phyloP scores from a whole-genome alignment of 495 filamentous ascomycete species.

The Penicillium macrosclerotiorum region DNA sequence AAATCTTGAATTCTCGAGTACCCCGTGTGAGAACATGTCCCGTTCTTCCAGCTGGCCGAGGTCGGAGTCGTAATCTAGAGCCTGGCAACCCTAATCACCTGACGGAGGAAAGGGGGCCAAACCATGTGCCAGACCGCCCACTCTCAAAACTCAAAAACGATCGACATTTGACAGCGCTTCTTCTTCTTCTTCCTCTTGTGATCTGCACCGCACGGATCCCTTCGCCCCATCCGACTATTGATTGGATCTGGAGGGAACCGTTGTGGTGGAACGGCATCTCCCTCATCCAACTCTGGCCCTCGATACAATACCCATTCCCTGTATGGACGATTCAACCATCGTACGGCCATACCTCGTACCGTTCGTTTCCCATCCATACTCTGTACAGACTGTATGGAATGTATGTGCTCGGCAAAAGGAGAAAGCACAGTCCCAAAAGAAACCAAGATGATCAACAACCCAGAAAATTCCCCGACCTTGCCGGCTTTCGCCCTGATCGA shows the following conservation, averaged over 20 bases:
- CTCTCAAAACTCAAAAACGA: no score
- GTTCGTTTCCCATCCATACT: no score
- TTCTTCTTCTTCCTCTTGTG: slow-evolving; percentile 18
- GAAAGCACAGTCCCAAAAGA: background rate
- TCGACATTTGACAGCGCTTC: slow-evolving; percentile 18
- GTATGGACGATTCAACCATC: background rate
- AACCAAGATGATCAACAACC: background rate
- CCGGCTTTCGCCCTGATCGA: slow-evolving; percentile 1
- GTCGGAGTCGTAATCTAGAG: background rate
- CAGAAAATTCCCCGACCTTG: slow-evolving; percentile 9
- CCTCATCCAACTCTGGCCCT: background rate
- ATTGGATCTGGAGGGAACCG: slow-evolving; percentile 31
- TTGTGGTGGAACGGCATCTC: slow-evolving; percentile 28
- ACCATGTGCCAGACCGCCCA: no score
- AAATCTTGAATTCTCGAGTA: no score
- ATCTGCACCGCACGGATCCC: slow-evolving; percentile 30
- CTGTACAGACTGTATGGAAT: no score
- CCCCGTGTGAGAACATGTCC: no score
- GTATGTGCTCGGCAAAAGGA: background rate
- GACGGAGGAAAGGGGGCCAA: no score
- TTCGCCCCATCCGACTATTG: slow-evolving; percentile 27
- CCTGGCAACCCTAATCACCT: no score
- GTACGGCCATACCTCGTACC: background rate
- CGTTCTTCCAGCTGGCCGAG: no score
- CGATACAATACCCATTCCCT: background rate